Evolutionary conservation across 176 grass and related monocot genomes (phyloP), one percentile per base, ranked within the genome.

Genomic region (Zea mays): DNA sequence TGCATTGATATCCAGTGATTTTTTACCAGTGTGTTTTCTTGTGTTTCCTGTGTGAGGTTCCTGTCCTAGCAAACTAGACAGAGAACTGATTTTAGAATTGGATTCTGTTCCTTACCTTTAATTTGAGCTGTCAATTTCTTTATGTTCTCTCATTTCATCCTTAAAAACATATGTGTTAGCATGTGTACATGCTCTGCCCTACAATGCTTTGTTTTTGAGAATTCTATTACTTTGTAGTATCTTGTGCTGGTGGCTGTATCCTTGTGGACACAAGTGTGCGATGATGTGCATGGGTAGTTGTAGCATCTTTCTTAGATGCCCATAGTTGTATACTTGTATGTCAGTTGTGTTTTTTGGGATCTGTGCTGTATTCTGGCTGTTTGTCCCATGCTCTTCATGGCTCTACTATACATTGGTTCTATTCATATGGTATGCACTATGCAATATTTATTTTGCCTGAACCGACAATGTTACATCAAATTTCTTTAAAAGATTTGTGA

Each of bases 221-320:
- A 68, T 43, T 79, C 5, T 11, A n/a, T 41, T 52, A 5, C 27
- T 17, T 3, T 44, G 5, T 43, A 57, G 65, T 68, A 68, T 68
- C 16, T 68, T 68, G n/a, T 69, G 19, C 57, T 71, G 4, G 21
- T 71, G 44, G 55, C 51, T 84, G 13, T 13, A 58, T 73, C 40
- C 65, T 67, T 74, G 5, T 66, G 43, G 48, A 39, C n/a, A 35
- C 60, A 50, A 80, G 33, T 34, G 37, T 42, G 19, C 21, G 4
- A 8, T 8, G 16, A 67, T 9, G 39, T 8, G 2, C 10, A 16
- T 66, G 36, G 64, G 17, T 54, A 17, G 51, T n/a, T 54, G 46
- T 68, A 68, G 19, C 3, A 47, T 69, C 19, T 44, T 20, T 67
- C 36, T 40, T 65, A 15, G 52, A 56, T 65, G 36, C 36, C 17